Base-by-base conservation (phyloP, 768 basidiomycete genomes). In the Mycena haematopus region DNA sequence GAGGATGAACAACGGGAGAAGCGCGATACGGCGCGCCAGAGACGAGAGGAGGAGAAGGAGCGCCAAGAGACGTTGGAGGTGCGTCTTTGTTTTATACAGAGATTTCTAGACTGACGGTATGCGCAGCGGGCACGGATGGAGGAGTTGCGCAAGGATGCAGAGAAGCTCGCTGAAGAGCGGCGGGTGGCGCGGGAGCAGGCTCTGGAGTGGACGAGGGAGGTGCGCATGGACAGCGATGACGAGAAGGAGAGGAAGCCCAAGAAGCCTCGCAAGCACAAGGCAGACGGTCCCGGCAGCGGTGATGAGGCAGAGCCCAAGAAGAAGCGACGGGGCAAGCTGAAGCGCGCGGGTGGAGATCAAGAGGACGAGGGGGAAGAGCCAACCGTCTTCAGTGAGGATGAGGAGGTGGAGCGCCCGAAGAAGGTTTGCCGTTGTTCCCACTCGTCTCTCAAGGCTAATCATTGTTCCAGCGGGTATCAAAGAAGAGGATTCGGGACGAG, bases 401-500 rank as follows among this genome's bases (percentile, higher is more conserved):
- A 92, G 22, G 84, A 87, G 35, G 77, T 72, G 9, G 86, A 86
- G 65, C 84, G 86, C 70, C 87, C 88, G 1, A 90, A 88, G 74
- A 93, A 92, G 86, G 91, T 90, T 53, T n/a, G n/a, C n/a, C 9
- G 79, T 58, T 14, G 40, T 27, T 62, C 25, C 19, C 40, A 15
- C 25, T 31, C 7, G 33, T 29, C 17, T 8, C 7, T 52, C 33
- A 49, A 54, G 50, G 22, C 50, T 65, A 6, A 64, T 27, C 7
- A 31, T 58, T 52, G 22, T 60, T 53, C 33, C 62, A 84, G 82
- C 81, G 83, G 14, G 68, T 73, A 38, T 72, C 82, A 44, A 94
- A 91, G 80, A 93, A 90, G 78, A 83, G 91, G 13, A 84, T 93
- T 22, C 78, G 89, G 33, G 92, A 93, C 63, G 91, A 92, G 11